These are phyloP conservation scores for Ophiostoma populinum DNA, from an alignment of 2,329 filamentous ascomycete genomes.

Conservation along the genomic window DNA sequence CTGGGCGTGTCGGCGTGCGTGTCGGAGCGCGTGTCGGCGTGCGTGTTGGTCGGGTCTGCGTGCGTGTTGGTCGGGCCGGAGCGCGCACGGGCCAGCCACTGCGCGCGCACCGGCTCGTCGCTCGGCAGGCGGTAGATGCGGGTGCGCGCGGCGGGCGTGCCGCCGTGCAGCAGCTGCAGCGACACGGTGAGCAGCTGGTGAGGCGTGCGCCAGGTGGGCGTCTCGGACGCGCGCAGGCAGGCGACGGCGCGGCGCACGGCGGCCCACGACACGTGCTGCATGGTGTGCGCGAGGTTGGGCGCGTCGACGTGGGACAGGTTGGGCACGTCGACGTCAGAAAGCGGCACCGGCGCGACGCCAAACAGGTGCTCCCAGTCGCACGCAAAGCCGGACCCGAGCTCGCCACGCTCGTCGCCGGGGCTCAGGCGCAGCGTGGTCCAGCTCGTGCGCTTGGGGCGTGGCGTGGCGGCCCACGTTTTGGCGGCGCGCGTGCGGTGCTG, in stretches of 20 bases:
- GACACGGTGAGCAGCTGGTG: conserved; percentile 38
- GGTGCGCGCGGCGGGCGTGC: conserved; percentile 53
- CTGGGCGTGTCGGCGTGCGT: background rate
- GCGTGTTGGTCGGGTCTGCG: no score
- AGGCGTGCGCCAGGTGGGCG: conserved; percentile 9
- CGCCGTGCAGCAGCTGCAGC: conserved; percentile 50
- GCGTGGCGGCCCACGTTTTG: conserved; percentile 53
- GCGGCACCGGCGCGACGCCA: conserved; percentile 12
- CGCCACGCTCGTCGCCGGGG: conserved; percentile 50
- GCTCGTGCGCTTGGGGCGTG: conserved; percentile 64
- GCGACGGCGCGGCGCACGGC: conserved; percentile 16
- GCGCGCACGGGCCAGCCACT: conserved; percentile 48
- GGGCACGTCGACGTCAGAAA: no score
- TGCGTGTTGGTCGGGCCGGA: background rate
- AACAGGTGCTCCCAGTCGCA: conserved; percentile 72
- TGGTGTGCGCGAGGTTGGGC: conserved; percentile 5
- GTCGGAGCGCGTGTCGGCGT: background rate
- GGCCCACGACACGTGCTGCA: conserved; percentile 10
- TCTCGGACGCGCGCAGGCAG: conserved; percentile 13
- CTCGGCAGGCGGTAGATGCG: conserved; percentile 74
- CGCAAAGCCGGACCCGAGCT: conserved; percentile 64
- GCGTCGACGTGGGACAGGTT: no score
- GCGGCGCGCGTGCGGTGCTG: conserved; percentile 42
- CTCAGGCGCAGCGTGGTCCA: conserved; percentile 64
- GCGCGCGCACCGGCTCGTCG: conserved; percentile 30